Percentiles rank a stretch among this genome's conserved stretches.
Conservation (phyloP, 2,329 filamentous ascomycete species). For the Akanthomyces uredinophilus region DNA sequence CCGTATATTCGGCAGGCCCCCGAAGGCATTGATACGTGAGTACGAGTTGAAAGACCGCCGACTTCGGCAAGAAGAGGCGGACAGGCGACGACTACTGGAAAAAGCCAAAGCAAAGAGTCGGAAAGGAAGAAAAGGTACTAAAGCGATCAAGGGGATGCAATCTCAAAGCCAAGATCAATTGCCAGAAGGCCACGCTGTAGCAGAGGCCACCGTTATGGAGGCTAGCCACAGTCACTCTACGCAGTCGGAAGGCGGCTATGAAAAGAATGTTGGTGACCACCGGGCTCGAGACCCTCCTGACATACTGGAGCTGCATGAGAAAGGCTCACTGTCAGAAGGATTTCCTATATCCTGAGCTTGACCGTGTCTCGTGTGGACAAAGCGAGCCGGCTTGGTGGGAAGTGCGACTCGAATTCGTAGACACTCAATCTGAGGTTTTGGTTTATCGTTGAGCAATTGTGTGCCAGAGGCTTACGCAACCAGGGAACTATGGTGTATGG, state of each 20-base stretch:
- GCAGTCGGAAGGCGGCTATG: conserved; percentile 36
- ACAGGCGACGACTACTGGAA: conserved; percentile 77
- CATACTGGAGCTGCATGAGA: background rate
- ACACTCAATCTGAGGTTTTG: background rate
- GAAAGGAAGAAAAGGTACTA: conserved; percentile 79
- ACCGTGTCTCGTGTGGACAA: background rate
- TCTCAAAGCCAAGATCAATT: conserved; percentile 22
- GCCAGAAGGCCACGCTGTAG: conserved; percentile 18
- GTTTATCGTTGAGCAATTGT: background rate
- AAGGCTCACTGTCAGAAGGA: background rate
- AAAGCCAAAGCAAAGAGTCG: conserved; percentile 92
- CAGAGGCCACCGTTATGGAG: conserved; percentile 20
- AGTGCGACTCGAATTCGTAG: background rate
- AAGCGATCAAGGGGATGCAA: conserved; percentile 33
- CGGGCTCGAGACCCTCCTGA: conserved; percentile 21
- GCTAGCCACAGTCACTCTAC: conserved; percentile 31
- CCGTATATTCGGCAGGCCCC: conserved; percentile 84
- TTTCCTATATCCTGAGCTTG: background rate
- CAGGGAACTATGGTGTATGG: background rate
- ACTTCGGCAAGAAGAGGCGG: conserved; percentile 76
- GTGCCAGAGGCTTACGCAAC: background rate
- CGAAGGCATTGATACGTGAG: conserved; percentile 76
- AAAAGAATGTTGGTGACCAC: conserved; percentile 29
- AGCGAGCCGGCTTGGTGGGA: background rate
- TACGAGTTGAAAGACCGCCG: conserved; percentile 94